phyloP scores from a whole-genome alignment of 768 basidiomycete genomes.

The Lyophyllum shimeji region DNA sequence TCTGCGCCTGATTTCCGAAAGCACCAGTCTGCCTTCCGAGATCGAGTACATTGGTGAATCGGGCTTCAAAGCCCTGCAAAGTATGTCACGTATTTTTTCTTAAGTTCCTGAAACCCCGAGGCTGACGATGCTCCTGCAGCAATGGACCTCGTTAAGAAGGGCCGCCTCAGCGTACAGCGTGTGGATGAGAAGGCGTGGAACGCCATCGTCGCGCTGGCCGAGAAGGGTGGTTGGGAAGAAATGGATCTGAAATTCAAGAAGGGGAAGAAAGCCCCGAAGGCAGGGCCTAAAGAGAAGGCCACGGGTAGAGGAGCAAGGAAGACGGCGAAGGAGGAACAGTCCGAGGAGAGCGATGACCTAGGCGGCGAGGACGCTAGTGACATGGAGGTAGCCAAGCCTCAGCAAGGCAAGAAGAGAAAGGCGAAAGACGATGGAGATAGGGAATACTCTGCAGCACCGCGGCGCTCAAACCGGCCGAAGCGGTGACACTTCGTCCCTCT shows the following conservation, averaged over 20 bases:
- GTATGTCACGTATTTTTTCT: conserved; percentile 31
- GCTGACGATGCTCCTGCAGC: conserved; percentile 31
- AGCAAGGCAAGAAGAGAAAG: conserved; percentile 13
- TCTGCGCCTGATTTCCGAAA: conserved; percentile 60
- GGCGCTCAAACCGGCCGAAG: conserved; percentile 6
- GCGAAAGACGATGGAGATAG: conserved; percentile 4
- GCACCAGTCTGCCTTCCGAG: conserved; percentile 43
- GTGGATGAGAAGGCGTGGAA: conserved; percentile 68
- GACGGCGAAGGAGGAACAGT: conserved; percentile 14
- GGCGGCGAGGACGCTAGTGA: conserved; percentile 12
- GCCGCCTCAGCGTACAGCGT: conserved; percentile 85
- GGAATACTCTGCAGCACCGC: neutral
- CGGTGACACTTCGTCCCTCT: conserved; percentile 1
- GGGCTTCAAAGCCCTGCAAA: conserved; percentile 63
- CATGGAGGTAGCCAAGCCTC: conserved; percentile 13
- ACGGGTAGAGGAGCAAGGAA: conserved; percentile 12
- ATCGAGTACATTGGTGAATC: conserved; percentile 67
- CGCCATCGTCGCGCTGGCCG: conserved; percentile 57
- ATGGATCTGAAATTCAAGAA: conserved; percentile 40
- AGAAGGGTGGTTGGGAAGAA: conserved; percentile 78
- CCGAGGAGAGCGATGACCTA: conserved; percentile 17
- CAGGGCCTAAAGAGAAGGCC: conserved; percentile 21
- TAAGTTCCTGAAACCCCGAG: neutral
- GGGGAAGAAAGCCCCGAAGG: conserved; percentile 17
- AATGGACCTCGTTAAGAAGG: conserved; percentile 80